phyloP scores from a whole-genome alignment of 2,329 filamentous ascomycete genomes.

The Magnaporthiopsis poae region DNA sequence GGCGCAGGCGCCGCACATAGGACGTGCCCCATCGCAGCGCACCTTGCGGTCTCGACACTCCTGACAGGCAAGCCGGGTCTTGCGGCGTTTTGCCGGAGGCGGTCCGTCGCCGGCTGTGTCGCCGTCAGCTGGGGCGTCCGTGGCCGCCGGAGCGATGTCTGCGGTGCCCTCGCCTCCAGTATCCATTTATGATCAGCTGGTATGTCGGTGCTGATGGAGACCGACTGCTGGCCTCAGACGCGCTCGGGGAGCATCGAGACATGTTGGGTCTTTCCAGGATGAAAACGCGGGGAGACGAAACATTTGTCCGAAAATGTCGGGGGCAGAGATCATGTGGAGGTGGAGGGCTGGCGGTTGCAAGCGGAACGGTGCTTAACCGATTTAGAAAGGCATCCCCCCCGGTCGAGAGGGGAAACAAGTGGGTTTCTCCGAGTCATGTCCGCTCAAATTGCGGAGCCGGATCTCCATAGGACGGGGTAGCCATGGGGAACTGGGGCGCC shows the following conservation, averaged over 20 bases:
- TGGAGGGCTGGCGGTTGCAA: neutral
- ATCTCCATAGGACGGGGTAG: too few species aligned
- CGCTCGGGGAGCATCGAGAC: neutral
- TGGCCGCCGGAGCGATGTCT: neutral
- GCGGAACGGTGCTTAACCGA: neutral
- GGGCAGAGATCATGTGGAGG: neutral
- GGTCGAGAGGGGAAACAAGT: neutral
- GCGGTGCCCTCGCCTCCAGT: too few species aligned
- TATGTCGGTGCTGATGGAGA: neutral
- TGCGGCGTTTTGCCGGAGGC: slow-evolving; percentile 8
- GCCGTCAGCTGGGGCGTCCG: neutral
- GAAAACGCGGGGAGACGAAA: neutral
- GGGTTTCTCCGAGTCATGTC: neutral
- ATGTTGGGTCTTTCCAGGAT: neutral
- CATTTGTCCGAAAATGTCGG: neutral
- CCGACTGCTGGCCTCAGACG: too few species aligned
- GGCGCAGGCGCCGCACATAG: slow-evolving; percentile 7
- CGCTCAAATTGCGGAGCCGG: too few species aligned
- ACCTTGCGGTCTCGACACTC: slow-evolving; percentile 9
- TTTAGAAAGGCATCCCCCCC: neutral
- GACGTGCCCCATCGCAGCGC: slow-evolving; percentile 6
- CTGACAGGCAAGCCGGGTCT: slow-evolving; percentile 8
- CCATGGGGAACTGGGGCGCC: neutral
- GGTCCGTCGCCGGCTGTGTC: neutral
- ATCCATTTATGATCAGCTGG: neutral